Conservation (phyloP, 768 basidiomycete genomes). For the Suillus cothurnatus region DNA sequence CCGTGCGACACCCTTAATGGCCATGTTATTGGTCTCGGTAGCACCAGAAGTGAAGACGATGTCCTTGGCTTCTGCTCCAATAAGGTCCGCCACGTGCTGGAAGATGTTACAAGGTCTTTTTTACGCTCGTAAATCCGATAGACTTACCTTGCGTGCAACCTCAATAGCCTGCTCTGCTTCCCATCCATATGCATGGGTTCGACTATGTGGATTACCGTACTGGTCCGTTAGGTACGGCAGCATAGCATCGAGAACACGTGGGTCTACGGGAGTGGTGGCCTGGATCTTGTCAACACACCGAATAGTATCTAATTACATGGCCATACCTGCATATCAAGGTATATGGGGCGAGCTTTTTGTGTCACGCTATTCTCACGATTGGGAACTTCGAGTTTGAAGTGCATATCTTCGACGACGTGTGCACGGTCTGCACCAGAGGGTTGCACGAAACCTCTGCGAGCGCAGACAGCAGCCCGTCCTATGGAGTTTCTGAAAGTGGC, state of each 20-base stretch:
- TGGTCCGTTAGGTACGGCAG: slow-evolving; percentile 93
- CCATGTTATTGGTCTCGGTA: slow-evolving; percentile 97
- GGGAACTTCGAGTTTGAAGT: slow-evolving; percentile 77
- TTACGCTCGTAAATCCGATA: slow-evolving; percentile 13
- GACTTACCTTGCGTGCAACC: slow-evolving; percentile 75
- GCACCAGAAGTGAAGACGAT: slow-evolving; percentile 98
- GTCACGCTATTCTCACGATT: slow-evolving; percentile 56
- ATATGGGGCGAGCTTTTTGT: slow-evolving; percentile 83
- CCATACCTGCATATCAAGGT: slow-evolving; percentile 94
- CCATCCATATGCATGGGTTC: slow-evolving; percentile 99
- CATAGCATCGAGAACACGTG: slow-evolving; percentile 96
- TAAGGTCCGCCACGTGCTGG: slow-evolving; percentile 87
- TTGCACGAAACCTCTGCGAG: slow-evolving; percentile 69
- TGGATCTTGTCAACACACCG: slow-evolving; percentile 32
- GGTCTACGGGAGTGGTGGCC: slow-evolving; percentile 98
- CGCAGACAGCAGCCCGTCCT: slow-evolving; percentile 22
- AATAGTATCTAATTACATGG: background rate
- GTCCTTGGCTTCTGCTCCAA: slow-evolving; percentile 95
- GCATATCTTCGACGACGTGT: slow-evolving; percentile 76
- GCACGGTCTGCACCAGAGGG: slow-evolving; percentile 83
- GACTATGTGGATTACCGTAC: slow-evolving; percentile 96
- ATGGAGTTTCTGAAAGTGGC: slow-evolving; percentile 27
- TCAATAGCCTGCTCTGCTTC: slow-evolving; percentile 96
- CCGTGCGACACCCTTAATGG: slow-evolving; percentile 93
- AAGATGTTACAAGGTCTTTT: slow-evolving; percentile 6